Base-by-base conservation (phyloP, 2,329 filamentous ascomycete genomes). In the Claviceps arundinis region DNA sequence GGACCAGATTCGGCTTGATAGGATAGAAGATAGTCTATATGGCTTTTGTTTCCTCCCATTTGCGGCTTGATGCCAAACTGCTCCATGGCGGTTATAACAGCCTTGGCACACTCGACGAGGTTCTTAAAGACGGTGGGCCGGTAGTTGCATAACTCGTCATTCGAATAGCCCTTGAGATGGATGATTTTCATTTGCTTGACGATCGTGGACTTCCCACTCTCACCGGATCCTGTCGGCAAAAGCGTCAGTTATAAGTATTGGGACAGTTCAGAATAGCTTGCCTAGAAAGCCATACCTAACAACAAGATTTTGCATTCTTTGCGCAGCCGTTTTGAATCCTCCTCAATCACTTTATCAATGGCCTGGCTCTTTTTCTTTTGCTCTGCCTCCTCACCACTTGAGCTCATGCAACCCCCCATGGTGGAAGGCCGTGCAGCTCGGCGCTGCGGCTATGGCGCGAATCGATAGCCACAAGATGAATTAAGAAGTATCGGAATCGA, bases 181-280 rank as follows among this genome's bases (percentile, higher is more conserved):
- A 98, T 97, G 62, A 98, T 98, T 73, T 97, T 98, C 93, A 98
- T 98, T 76, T 98, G 93, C 71, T 98, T 98, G 60, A 98, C 93
- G 62, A 98, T 97, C 9, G 93, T 98, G 54, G 93, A 97, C 72
- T 98, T 98, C 60, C 93, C 93, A 70, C 91, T 97, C 74, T 98
- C 93, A 59, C 93, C 93, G 58, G 93, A 97, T 59, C 93, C 93
- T 96, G 67, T 59, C 37, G 52, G 37, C 26, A 37, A 11, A 43
- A 42, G n/a, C 19, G 56, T 63, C 48, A 62, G 60, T 53, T 34
- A 55, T 38, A 17, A 41, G 41, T 9, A 14, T 17, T 11, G 11
- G 9, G 11, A 16, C 13, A 38, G 22, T 26, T 4, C 17, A 24
- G 30, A 24, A 16, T 16, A n/a, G 38, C 46, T 19, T 7, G 16